Evolutionary conservation across 345 rosid genomes (phyloP).

Genomic region (Salix koriyanagi): DNA sequence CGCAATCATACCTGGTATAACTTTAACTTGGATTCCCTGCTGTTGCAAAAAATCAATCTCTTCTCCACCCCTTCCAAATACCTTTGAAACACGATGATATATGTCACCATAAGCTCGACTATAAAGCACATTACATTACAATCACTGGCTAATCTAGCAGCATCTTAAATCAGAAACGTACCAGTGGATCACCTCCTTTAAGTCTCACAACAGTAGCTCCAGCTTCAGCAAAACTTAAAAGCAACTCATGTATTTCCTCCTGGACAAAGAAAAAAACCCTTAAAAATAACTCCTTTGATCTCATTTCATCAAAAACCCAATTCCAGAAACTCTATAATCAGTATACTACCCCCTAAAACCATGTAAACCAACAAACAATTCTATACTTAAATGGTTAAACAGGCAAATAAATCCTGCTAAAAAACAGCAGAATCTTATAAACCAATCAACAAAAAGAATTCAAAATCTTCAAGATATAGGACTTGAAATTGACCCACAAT

Average conservation of each 20-base stretch:
- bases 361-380: not conserved
- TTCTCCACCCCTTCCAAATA: slow-evolving; percentile 95
- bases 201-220: slow-evolving; percentile 96
- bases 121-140: not conserved
- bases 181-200: slow-evolving; percentile 98
- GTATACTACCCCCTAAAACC: not conserved
- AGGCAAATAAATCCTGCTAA: not conserved
- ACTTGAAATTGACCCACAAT: not conserved
- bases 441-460: not conserved
- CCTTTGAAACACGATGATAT: slow-evolving; percentile 38
- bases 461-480: not conserved
- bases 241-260: slow-evolving; percentile 95
- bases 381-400: not conserved
- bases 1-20: slow-evolving; percentile 65
- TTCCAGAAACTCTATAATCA: not conserved
- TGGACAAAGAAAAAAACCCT: slow-evolving; percentile 24
- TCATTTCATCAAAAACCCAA: slow-evolving; percentile 1
- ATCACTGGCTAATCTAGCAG: not conserved
- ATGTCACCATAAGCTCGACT: not conserved
- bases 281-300: slow-evolving; percentile 1
- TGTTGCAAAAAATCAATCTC: slow-evolving; percentile 96
- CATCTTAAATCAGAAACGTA: slow-evolving; percentile 29
- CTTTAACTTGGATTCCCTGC: slow-evolving; percentile 86
- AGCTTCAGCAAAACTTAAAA: slow-evolving; percentile 85
- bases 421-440: not conserved